phyloP scores from a whole-genome alignment of 768 basidiomycete genomes.

The Gyrodon lividus region DNA sequence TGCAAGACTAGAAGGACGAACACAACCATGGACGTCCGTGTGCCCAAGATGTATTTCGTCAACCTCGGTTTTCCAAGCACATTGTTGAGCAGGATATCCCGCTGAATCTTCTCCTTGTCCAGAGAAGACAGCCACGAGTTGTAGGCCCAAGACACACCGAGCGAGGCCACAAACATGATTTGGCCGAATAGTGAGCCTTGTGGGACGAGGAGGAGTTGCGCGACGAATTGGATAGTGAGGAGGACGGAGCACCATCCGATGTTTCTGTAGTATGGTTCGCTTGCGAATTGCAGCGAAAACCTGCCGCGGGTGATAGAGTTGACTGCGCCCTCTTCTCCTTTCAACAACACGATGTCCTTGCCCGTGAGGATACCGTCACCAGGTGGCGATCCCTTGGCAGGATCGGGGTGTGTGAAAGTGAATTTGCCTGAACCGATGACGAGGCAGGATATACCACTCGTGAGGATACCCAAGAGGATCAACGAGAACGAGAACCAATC shows the following conservation, averaged over 20 bases:
- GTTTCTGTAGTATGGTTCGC: constrained; percentile 24
- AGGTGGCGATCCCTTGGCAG: constrained; percentile 24
- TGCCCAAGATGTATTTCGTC: constrained; percentile 26
- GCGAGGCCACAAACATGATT: constrained; percentile 33
- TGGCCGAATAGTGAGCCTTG: constrained; percentile 35
- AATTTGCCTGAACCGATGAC: constrained; percentile 35
- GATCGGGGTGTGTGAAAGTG: constrained; percentile 24
- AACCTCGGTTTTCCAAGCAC: constrained; percentile 24
- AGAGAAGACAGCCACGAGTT: constrained; percentile 37
- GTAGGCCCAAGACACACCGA: constrained; percentile 36
- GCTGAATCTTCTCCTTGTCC: constrained; percentile 35
- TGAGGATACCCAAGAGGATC: constrained; percentile 35
- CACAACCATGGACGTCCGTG: constrained; percentile 25
- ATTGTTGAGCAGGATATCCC: constrained; percentile 19
- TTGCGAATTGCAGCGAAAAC: constrained; percentile 28
- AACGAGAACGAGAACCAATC: constrained; percentile 36
- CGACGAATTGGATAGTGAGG: constrained; percentile 34
- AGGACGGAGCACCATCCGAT: constrained; percentile 33
- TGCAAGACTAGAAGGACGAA: constrained; percentile 24
- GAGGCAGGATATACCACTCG: constrained; percentile 31
- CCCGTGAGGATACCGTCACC: constrained; percentile 32
- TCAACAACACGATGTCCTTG: constrained; percentile 28
- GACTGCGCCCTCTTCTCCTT: constrained; percentile 30
- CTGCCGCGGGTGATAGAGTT: constrained; percentile 32
- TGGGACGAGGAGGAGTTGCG: constrained; percentile 35